phyloP scores from a whole-genome alignment of 1,139 yeast species.

The Ogataea hybrid region DNA sequence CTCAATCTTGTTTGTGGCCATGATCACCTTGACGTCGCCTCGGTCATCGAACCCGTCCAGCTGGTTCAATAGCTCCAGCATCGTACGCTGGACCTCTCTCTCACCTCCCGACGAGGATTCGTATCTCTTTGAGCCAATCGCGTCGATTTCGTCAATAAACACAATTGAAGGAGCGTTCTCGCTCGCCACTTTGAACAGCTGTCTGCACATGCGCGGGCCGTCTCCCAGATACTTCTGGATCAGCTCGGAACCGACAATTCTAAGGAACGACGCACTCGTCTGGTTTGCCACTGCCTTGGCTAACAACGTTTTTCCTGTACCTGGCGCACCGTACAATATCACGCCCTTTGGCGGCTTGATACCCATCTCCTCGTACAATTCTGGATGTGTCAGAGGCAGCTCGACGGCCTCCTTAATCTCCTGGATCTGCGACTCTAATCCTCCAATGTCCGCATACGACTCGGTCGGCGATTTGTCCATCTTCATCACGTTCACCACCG shows the following conservation, averaged over 20 bases:
- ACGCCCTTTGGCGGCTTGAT: conserved; percentile 99
- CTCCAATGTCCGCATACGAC: conserved; percentile 97
- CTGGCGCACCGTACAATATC: conserved; percentile 97
- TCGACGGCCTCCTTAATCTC: conserved; percentile 98
- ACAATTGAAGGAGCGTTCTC: conserved; percentile 98
- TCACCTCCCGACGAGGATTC: conserved; percentile 97
- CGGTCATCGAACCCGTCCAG: conserved; percentile 98
- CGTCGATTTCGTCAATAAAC: conserved; percentile 98
- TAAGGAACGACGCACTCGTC: conserved; percentile 91
- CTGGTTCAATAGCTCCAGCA: conserved; percentile 95
- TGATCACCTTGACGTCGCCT: conserved; percentile 96
- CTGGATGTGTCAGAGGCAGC: conserved; percentile 96
- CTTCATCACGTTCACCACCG: conserved; percentile 97
- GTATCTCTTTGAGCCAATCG: conserved; percentile 96
- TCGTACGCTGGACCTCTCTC: conserved; percentile 96
- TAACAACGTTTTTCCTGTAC: conserved; percentile 95
- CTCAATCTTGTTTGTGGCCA: conserved; percentile 98
- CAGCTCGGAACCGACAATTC: conserved; percentile 96
- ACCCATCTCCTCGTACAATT: conserved; percentile 98
- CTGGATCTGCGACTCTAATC: conserved; percentile 92
- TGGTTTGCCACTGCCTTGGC: conserved; percentile 99
- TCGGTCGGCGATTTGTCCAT: conserved; percentile 97
- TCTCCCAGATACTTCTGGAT: conserved; percentile 98
- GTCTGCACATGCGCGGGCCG: conserved; percentile 94
- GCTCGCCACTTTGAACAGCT: conserved; percentile 93